These are phyloP conservation scores for Penicillium chermesinum DNA, from an alignment of 495 filamentous ascomycete genomes.

Conservation along the genomic window DNA sequence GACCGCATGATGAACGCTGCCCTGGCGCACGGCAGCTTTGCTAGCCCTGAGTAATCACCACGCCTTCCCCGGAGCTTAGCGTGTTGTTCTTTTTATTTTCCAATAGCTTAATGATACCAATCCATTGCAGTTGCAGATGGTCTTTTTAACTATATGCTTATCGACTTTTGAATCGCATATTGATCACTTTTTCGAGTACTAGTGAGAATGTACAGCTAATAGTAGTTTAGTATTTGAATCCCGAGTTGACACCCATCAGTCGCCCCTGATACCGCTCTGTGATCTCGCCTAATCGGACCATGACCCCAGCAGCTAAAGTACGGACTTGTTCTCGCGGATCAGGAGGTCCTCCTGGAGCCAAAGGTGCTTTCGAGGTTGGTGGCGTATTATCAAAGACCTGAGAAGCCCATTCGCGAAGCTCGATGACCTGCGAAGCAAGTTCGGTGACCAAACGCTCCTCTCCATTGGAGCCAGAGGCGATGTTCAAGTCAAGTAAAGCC, in stretches of 20 bases:
- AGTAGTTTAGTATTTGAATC: conserved; percentile 37
- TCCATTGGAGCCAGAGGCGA: conserved; percentile 48
- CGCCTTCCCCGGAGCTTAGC: not conserved
- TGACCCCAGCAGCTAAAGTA: conserved; percentile 70
- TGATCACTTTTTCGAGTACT: not conserved
- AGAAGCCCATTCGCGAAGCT: conserved; percentile 43
- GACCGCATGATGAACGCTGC: conserved; percentile 85
- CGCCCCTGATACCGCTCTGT: conserved; percentile 72
- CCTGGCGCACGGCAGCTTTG: conserved; percentile 68
- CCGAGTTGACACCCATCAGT: conserved; percentile 48
- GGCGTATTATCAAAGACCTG: conserved; percentile 59
- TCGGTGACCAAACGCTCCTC: conserved; percentile 63
- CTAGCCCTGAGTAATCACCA: conserved; percentile 19
- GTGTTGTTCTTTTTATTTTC: conserved; percentile 6
- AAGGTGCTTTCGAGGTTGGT: conserved; percentile 15
- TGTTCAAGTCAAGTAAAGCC: conserved; percentile 78
- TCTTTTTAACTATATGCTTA: too few species aligned
- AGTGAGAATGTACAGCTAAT: conserved; percentile 17
- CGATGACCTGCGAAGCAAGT: conserved; percentile 36
- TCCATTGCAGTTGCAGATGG: too few species aligned
- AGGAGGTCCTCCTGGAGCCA: conserved; percentile 38
- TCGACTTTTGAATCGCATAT: not conserved
- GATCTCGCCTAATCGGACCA: conserved; percentile 72
- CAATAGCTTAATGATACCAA: conserved; percentile 17
- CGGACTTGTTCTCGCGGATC: conserved; percentile 38